A percentile compares a stretch with the other conserved stretches of the same genome.
Conservation (phyloP, 2,329 filamentous ascomycete genomes). For the Gaeumannomyces tritici region DNA sequence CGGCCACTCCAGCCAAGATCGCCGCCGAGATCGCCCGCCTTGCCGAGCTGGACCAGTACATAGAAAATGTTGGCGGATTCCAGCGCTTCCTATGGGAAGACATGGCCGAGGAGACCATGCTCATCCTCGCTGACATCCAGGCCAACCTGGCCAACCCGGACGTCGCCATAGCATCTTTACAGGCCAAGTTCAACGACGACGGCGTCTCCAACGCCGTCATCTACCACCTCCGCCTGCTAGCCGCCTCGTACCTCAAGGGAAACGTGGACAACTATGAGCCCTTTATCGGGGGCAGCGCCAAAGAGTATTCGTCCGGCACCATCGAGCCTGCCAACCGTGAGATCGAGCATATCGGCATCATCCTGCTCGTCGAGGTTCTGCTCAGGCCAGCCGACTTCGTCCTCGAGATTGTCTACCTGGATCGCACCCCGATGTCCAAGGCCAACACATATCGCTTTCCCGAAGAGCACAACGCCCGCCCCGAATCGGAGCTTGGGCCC, state of each 20-base stretch:
- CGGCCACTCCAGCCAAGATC: constrained; percentile 54
- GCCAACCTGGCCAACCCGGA: constrained; percentile 49
- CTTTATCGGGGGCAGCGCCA: constrained; percentile 56
- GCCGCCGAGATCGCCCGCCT: constrained; percentile 65
- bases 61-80: constrained; percentile 65
- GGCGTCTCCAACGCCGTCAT: constrained; percentile 65
- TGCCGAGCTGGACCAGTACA: constrained; percentile 57
- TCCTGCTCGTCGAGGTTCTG: constrained; percentile 66
- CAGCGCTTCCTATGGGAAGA: constrained; percentile 66
- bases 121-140: constrained; percentile 56
- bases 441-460: constrained; percentile 64
- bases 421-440: constrained; percentile 68
- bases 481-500: constrained; percentile 31
- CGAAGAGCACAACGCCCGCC: constrained; percentile 38
- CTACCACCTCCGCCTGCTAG: constrained; percentile 75
- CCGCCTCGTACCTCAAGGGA: constrained; percentile 74
- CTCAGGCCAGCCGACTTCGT: constrained; percentile 70
- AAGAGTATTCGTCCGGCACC: constrained; percentile 57
- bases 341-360: constrained; percentile 84
- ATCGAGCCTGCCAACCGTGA: constrained; percentile 72
- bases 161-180: constrained; percentile 42
- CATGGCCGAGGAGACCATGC: constrained; percentile 67
- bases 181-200: constrained; percentile 64
- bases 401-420: constrained; percentile 84
- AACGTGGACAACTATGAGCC: constrained; percentile 59